A percentile compares a stretch with the other conserved stretches of the same genome.
Conservation (phyloP, 2,329 filamentous ascomycete genomes). For the Penicillium sp. region DNA sequence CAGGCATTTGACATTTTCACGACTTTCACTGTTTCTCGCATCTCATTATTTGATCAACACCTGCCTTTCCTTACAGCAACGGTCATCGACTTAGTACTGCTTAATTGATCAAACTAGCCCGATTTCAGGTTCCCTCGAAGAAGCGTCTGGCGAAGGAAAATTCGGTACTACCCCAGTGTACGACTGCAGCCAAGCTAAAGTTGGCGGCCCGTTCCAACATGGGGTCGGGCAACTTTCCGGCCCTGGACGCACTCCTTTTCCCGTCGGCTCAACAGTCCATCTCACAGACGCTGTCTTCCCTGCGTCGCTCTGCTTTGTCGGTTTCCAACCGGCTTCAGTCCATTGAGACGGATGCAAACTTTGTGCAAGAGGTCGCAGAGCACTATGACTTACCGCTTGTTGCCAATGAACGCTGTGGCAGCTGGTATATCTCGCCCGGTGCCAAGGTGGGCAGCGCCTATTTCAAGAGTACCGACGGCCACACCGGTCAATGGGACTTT, state of each 20-base stretch:
- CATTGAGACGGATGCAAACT: slow-evolving; percentile 69
- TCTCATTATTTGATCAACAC: background rate
- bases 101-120: background rate
- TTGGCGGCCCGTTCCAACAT: slow-evolving; percentile 16
- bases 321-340: slow-evolving; percentile 77
- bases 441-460: slow-evolving; percentile 72
- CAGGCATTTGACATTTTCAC: slow-evolving; percentile 15
- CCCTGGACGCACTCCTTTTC: slow-evolving; percentile 49
- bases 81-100: background rate
- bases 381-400: slow-evolving; percentile 63
- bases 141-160: background rate
- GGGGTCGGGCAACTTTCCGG: slow-evolving; percentile 31
- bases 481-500: slow-evolving; percentile 85
- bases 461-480: slow-evolving; percentile 97
- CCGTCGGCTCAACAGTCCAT: slow-evolving; percentile 58
- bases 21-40: background rate
- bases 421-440: slow-evolving; percentile 77
- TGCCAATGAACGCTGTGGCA: slow-evolving; percentile 91
- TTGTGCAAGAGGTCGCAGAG: slow-evolving; percentile 58
- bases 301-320: slow-evolving; percentile 72
- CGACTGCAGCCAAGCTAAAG: background rate
- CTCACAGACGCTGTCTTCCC: slow-evolving; percentile 63
- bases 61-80: background rate
- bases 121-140: background rate
- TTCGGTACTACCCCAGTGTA: slow-evolving; percentile 8